Percentiles rank a stretch among this genome's conserved stretches.
phyloP scores from a whole-genome alignment of 768 basidiomycete species.

The Coprinellus micaceus region DNA sequence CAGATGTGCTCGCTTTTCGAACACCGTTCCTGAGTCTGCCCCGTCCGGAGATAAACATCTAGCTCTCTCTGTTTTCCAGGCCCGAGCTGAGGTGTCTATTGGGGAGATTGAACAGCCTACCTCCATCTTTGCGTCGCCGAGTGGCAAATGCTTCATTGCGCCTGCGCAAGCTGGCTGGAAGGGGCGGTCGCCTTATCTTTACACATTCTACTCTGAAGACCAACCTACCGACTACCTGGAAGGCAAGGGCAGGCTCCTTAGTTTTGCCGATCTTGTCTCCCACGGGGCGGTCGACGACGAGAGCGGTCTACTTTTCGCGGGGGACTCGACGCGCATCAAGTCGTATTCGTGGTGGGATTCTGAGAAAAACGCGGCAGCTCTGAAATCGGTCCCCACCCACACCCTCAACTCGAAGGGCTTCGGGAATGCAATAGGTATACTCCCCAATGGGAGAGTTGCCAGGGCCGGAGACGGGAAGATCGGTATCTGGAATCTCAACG shows the following conservation, averaged over 20 bases:
- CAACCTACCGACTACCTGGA: slow-evolving; percentile 12
- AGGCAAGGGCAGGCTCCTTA: slow-evolving; percentile 21
- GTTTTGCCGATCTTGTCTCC: neutral
- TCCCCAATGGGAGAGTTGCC: slow-evolving; percentile 23
- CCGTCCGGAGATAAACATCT: slow-evolving; percentile 11
- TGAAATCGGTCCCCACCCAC: slow-evolving; percentile 23
- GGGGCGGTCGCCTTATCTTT: slow-evolving; percentile 24
- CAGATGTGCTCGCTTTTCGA: slow-evolving; percentile 32
- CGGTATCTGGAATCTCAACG: slow-evolving; percentile 34
- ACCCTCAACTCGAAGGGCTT: slow-evolving; percentile 24
- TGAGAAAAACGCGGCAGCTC: neutral
- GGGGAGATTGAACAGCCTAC: slow-evolving; percentile 17
- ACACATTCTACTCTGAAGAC: too few relatives aligned
- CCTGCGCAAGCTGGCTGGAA: slow-evolving; percentile 29
- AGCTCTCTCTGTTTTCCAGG: slow-evolving; percentile 30
- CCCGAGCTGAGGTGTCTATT: slow-evolving; percentile 29
- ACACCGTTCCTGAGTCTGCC: slow-evolving; percentile 15
- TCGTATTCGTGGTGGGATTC: slow-evolving; percentile 30
- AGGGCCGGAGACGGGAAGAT: slow-evolving; percentile 29
- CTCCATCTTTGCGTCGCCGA: slow-evolving; percentile 17
- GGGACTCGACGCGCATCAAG: slow-evolving; percentile 32
- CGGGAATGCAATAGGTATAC: slow-evolving; percentile 28
- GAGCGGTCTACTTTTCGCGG: slow-evolving; percentile 34
- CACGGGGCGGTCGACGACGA: slow-evolving; percentile 23
- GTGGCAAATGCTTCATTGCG: slow-evolving; percentile 23